These are phyloP conservation scores for Hysterium pulicare DNA, from an alignment of 2,329 filamentous ascomycete genomes.

Conservation along the genomic window DNA sequence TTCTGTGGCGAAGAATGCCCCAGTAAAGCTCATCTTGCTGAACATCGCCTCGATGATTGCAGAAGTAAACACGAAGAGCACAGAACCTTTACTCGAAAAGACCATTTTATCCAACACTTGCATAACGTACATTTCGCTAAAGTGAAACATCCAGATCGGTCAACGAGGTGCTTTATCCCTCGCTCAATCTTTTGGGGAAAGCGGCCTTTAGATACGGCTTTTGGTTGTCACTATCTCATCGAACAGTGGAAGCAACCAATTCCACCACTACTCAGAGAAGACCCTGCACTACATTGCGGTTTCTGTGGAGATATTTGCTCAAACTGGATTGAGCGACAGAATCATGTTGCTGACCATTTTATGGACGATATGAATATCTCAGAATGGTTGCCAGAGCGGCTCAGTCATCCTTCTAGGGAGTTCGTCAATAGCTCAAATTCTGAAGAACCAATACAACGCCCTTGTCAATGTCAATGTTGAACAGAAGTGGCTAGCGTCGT, in stretches of 20 bases:
- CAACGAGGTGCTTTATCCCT: neutral
- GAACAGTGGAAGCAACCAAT: neutral
- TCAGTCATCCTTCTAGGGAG: neutral
- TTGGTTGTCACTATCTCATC: no score
- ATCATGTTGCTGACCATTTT: neutral
- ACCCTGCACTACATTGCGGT: neutral
- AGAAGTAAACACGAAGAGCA: neutral
- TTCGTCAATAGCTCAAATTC: no score
- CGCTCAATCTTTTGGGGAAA: no score
- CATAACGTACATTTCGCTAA: neutral
- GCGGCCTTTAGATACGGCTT: no score
- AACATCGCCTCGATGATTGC: neutral
- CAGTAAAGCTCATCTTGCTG: neutral
- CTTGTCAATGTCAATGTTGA: no score
- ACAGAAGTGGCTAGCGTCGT: no score
- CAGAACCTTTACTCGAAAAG: neutral
- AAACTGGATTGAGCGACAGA: neutral
- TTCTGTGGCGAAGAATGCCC: neutral
- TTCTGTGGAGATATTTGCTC: neutral
- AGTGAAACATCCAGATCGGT: neutral
- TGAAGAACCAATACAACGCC: no score
- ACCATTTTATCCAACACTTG: neutral
- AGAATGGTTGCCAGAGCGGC: neutral
- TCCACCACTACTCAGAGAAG: neutral
- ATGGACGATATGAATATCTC: neutral